Conservation (phyloP, 495 filamentous ascomycete species). For the Neurospora sp. region DNA sequence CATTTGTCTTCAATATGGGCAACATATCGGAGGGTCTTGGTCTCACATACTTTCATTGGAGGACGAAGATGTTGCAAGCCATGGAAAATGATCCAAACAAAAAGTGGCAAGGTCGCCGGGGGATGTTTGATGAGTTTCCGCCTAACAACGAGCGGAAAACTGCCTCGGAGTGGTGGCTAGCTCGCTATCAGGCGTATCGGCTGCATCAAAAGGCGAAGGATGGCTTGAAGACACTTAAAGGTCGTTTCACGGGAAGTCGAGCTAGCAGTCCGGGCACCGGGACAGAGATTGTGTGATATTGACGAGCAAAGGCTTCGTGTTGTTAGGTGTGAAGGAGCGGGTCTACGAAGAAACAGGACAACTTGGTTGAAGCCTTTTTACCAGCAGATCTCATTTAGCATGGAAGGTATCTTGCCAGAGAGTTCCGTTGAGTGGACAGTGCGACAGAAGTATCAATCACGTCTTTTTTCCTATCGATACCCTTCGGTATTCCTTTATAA, state of each 20-base stretch:
- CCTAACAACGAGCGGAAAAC: background rate
- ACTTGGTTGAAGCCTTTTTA: background rate
- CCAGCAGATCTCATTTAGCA: background rate
- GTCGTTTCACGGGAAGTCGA: background rate
- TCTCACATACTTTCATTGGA: fast-evolving
- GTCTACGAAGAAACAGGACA: background rate
- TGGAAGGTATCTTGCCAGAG: background rate
- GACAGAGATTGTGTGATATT: background rate
- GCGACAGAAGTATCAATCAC: background rate
- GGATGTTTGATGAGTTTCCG: background rate
- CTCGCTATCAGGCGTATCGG: background rate
- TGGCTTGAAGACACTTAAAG: background rate
- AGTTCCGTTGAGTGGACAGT: background rate
- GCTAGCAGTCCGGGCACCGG: background rate
- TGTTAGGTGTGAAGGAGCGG: background rate
- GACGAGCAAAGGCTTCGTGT: background rate
- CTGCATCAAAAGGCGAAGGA: background rate
- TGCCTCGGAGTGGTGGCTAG: background rate
- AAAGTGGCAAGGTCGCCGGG: background rate
- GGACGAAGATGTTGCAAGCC: background rate
- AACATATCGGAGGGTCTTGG: background rate
- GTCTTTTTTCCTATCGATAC: background rate
- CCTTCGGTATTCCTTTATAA: background rate
- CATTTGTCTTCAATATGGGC: background rate
- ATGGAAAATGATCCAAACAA: background rate